Conservation (phyloP, 2,329 filamentous ascomycete species). For the Talaromyces sp. region DNA sequence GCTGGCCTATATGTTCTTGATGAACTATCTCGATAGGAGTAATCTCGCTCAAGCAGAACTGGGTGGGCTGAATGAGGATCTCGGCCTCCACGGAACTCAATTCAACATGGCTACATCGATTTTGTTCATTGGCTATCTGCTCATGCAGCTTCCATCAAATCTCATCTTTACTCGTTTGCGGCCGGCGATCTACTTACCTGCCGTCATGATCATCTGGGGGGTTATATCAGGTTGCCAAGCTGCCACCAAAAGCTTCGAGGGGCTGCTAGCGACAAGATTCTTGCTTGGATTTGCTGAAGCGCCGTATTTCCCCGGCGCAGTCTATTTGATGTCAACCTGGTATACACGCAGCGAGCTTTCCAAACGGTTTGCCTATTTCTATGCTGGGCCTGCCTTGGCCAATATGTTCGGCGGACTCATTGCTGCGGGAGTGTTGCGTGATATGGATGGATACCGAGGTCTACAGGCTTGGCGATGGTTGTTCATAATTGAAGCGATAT, state of each 20-base stretch:
- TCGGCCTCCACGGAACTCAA: slow-evolving; percentile 37
- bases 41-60: slow-evolving; percentile 74
- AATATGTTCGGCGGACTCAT: slow-evolving; percentile 19
- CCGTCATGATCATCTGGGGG: slow-evolving; percentile 17
- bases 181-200: slow-evolving; percentile 43
- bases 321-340: slow-evolving; percentile 29
- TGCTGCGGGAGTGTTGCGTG: slow-evolving; percentile 20
- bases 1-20: slow-evolving; percentile 12
- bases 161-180: slow-evolving; percentile 48
- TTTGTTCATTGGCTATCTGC: slow-evolving; percentile 49
- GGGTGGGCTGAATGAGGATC: slow-evolving; percentile 49
- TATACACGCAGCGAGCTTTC: slow-evolving; percentile 24
- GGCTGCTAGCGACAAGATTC: slow-evolving; percentile 22
- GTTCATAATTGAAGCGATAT: slow-evolving; percentile 22
- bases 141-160: slow-evolving; percentile 50
- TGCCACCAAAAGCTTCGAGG: slow-evolving; percentile 20
- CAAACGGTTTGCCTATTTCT: slow-evolving; percentile 35
- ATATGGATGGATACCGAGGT: slow-evolving; percentile 19
- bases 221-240: slow-evolving; percentile 17
- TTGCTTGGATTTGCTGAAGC: slow-evolving; percentile 23
- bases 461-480: slow-evolving; percentile 23
- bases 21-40: slow-evolving; percentile 36
- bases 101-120: slow-evolving; percentile 50
- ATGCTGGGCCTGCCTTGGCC: slow-evolving; percentile 57
- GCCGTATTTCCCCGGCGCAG: slow-evolving; percentile 27